Base-by-base conservation (phyloP, 2,329 filamentous ascomycete species). In the Pleurostoma richardsiae region DNA sequence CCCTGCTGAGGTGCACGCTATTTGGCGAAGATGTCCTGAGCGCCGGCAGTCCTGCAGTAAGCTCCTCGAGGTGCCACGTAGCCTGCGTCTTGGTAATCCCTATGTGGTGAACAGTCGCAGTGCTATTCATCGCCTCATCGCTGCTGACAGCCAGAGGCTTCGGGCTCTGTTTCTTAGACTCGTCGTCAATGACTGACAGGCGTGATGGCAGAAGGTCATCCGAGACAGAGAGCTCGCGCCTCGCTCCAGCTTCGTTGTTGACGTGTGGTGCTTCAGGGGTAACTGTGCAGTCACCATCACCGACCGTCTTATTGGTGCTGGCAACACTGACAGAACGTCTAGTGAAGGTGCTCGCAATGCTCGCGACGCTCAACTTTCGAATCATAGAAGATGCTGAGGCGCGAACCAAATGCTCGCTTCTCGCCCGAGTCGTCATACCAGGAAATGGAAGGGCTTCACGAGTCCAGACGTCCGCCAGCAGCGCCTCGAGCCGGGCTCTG, bases 331-430 rank as follows among this genome's bases (percentile, higher is more conserved):
- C 74, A 1, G 87, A 86, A 48, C 86, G 81, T 55, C 85, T 87
- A 36, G 81, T 79, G 59, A 95, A 91, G 42, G 86, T 86, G 54
- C 80, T 85, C 10, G 87, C 79, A 53, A 94, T 86, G 62, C 85
- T 90, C 42, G 86, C 85, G 58, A 89, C 85, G 65, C 88, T 95
- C 52, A 96, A 77, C 62, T 91, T 95, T 44, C 90, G 80, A 71
- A 96, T 95, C 59, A 96, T 81, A 1, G 88, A 88, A 33, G 88
- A 90, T 10, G 90, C 88, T n/a, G 86, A 90, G 39, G 80, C 81
- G 43, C 87, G 78, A 41, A 94, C 84, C 4, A 89, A 71, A 58
- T 87, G 82, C 56, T 95, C 81, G 56, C 86, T 69, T 70, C 82
- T 64, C 62, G 80, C 64, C 69, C 83, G 64, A 66, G 64, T 73